Evolutionary conservation across 2,329 filamentous ascomycete species (phyloP).

Genomic region (Pseudogymnoascus sp.): DNA sequence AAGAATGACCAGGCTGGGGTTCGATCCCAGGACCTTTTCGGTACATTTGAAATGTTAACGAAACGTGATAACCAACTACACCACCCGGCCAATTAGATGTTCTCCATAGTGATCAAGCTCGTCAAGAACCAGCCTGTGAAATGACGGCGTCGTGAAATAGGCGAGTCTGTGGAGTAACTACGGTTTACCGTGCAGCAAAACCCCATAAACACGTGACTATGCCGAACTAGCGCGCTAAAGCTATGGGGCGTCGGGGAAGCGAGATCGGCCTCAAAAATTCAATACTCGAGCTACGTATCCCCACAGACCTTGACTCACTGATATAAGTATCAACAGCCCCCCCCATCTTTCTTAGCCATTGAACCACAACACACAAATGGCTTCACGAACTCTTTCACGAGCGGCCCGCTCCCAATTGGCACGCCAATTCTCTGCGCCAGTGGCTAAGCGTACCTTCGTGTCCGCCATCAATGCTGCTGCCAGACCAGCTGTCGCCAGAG

Average conservation of each 20-base stretch:
- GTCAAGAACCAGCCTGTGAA: background rate
- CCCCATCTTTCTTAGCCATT: slow-evolving; percentile 11
- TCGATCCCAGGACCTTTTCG: slow-evolving; percentile 7
- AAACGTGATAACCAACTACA: slow-evolving; percentile 7
- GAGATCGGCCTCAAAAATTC: slow-evolving; percentile 5
- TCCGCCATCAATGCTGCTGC: slow-evolving; percentile 48
- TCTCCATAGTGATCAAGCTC: background rate
- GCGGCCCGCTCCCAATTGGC: slow-evolving; percentile 54
- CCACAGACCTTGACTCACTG: slow-evolving; percentile 7
- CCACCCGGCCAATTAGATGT: slow-evolving; percentile 2
- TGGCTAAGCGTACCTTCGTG: slow-evolving; percentile 52
- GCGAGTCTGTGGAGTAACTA: background rate
- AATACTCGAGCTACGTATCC: slow-evolving; percentile 3
- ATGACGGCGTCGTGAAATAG: background rate
- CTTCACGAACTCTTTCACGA: slow-evolving; percentile 65
- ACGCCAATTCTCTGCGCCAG: slow-evolving; percentile 54
- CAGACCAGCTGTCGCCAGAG: slow-evolving; percentile 42
- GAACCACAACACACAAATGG: slow-evolving; percentile 49
- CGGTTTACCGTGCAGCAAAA: background rate
- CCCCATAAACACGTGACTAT: background rate
- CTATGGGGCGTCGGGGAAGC: slow-evolving; percentile 6
- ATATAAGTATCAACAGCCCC: slow-evolving; percentile 25
- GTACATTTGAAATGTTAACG: background rate
- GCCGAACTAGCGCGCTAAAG: background rate
- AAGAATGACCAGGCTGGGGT: background rate